Percentiles rank a stretch among this genome's conserved stretches.
phyloP scores from a whole-genome alignment of 2,329 filamentous ascomycete species.

The Rutstroemia sp. region DNA sequence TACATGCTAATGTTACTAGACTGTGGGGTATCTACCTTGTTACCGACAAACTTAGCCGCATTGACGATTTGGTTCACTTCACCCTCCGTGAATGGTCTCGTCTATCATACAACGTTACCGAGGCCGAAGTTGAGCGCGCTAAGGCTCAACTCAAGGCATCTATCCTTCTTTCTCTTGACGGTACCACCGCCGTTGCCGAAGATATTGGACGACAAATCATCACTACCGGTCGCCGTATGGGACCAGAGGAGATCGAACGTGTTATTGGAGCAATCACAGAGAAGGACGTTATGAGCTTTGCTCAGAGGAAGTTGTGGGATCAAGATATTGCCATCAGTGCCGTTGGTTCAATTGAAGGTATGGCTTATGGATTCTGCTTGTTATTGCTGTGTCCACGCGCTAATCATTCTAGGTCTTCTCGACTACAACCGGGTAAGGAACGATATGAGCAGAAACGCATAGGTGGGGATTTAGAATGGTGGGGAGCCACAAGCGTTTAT shows the following conservation, averaged over 20 bases:
- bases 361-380: background rate
- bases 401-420: conserved; percentile 36
- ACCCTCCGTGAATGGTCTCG: conserved; percentile 97
- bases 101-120: conserved; percentile 78
- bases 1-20: conserved; percentile 45
- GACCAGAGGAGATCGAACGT: conserved; percentile 89
- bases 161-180: conserved; percentile 92
- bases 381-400: background rate
- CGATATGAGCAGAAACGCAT: conserved; percentile 76
- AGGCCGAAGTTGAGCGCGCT: conserved; percentile 92
- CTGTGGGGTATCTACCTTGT: conserved; percentile 99
- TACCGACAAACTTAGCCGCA: conserved; percentile 74
- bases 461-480: conserved; percentile 16
- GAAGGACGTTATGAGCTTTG: conserved; percentile 96
- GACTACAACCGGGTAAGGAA: conserved; percentile 67
- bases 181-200: conserved; percentile 93
- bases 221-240: conserved; percentile 89
- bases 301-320: conserved; percentile 93
- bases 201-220: conserved; percentile 98
- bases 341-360: conserved; percentile 84
- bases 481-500: conserved; percentile 27
- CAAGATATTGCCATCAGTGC: conserved; percentile 91
- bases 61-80: conserved; percentile 98
- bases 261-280: conserved; percentile 82
- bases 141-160: conserved; percentile 99